phyloP scores from a whole-genome alignment of 2,329 filamentous ascomycete genomes.

The Fusarium oligoseptatum region DNA sequence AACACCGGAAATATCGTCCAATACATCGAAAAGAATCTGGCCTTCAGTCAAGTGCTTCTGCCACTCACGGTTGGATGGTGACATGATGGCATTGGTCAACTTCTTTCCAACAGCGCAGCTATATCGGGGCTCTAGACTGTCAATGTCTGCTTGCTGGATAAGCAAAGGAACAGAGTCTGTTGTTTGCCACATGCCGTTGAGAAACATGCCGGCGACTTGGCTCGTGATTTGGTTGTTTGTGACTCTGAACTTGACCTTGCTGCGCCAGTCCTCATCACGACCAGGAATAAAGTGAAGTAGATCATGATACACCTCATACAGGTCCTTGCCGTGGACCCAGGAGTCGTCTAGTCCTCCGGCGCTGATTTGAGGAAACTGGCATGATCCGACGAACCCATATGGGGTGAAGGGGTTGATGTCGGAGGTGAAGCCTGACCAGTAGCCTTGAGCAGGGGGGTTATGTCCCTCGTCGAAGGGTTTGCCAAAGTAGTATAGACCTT shows the following conservation, averaged over 20 bases:
- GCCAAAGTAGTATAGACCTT: conserved; percentile 78
- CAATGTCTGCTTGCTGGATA: conserved; percentile 67
- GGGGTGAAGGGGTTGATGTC: conserved; percentile 75
- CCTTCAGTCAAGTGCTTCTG: conserved; percentile 71
- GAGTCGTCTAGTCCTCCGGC: conserved; percentile 78
- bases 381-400: conserved; percentile 78
- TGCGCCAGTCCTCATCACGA: conserved; percentile 56
- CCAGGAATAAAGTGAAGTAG: conserved; percentile 76
- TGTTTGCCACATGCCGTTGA: conserved; percentile 75
- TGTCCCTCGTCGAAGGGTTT: conserved; percentile 62
- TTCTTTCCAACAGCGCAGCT: conserved; percentile 66
- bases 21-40: conserved; percentile 64
- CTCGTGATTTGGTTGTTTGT: conserved; percentile 87
- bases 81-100: conserved; percentile 61
- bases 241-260: conserved; percentile 74
- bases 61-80: conserved; percentile 66
- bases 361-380: conserved; percentile 87
- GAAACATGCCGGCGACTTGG: conserved; percentile 82
- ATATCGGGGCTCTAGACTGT: conserved; percentile 82
- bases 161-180: conserved; percentile 59
- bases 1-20: conserved; percentile 80
- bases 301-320: conserved; percentile 81
- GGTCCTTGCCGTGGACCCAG: conserved; percentile 80
- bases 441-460: conserved; percentile 66
- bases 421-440: conserved; percentile 75